phyloP scores from a whole-genome alignment of 108 stramenopile genomes.

The Nitzschia sp. region DNA sequence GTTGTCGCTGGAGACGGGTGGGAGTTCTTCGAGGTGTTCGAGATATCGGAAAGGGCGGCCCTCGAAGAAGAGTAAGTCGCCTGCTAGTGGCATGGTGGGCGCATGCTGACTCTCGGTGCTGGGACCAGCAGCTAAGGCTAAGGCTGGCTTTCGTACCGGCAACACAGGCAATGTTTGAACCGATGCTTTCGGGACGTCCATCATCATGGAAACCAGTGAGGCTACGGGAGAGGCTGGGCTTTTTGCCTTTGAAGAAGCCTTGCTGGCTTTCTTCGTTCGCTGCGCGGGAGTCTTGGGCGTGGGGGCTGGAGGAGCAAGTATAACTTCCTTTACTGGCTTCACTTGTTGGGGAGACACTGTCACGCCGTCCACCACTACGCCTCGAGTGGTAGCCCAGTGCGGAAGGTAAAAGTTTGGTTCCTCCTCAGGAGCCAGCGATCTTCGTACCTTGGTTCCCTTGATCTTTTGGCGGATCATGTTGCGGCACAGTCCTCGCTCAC shows the following conservation, averaged over 20 bases:
- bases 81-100: constrained; percentile 15
- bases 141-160: background rate
- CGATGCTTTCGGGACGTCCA: background rate
- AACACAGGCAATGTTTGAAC: background rate
- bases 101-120: background rate
- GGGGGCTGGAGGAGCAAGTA: background rate
- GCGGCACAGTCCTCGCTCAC: constrained; percentile 34
- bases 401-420: constrained; percentile 66
- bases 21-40: constrained; percentile 40
- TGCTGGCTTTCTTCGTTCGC: background rate
- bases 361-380: background rate
- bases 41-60: constrained; percentile 65
- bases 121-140: background rate
- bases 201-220: constrained; percentile 14
- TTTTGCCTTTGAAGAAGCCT: background rate
- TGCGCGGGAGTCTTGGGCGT: background rate
- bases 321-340: background rate
- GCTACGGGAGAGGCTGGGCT: background rate
- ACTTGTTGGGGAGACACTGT: background rate
- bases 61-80: constrained; percentile 62
- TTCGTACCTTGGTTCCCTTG: constrained; percentile 74
- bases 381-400: constrained; percentile 3
- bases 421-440: constrained; percentile 32
- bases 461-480: constrained; percentile 59
- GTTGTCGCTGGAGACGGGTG: too few relatives aligned